These are phyloP conservation scores for Santalum album DNA, from an alignment of 164 flowering plant genomes.

Conservation along the genomic window DNA sequence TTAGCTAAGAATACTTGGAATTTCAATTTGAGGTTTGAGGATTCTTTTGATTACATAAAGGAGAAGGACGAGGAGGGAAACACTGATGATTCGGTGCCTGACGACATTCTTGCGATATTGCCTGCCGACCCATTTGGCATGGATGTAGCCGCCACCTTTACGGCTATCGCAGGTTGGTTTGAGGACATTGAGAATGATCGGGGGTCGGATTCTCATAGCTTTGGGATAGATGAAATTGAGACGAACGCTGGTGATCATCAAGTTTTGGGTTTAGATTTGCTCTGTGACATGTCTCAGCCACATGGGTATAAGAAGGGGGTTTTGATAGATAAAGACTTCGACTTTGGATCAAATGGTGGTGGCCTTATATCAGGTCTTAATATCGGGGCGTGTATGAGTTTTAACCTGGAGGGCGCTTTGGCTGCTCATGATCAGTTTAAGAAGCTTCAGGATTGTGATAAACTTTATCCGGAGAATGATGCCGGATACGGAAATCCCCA, in stretches of 20 bases:
- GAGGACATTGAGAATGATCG: conserved; percentile 19
- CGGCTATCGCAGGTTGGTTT: conserved; percentile 23
- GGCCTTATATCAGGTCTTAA: too few species aligned
- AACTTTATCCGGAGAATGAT: neutral
- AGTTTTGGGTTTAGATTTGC: conserved; percentile 12
- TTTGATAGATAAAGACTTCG: neutral
- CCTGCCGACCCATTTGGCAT: conserved; percentile 43
- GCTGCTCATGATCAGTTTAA: neutral
- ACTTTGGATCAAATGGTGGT: neutral
- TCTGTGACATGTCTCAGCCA: conserved; percentile 12
- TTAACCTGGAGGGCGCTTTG: neutral
- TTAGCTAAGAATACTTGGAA: neutral
- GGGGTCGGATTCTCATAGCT: conserved; percentile 2
- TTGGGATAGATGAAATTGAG: conserved; percentile 12
- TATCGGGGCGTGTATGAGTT: neutral
- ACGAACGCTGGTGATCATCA: conserved; percentile 8
- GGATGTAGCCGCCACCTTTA: conserved; percentile 24
- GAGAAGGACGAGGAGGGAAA: neutral
- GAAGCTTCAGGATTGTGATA: neutral
- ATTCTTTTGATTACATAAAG: neutral
- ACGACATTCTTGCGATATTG: conserved; percentile 22
- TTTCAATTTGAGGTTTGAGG: neutral
- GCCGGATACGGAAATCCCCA: neutral
- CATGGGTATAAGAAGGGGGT: neutral
- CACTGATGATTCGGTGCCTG: conserved; percentile 1